Conservation (phyloP, 2,329 filamentous ascomycete species). For the Cercospora sp. region DNA sequence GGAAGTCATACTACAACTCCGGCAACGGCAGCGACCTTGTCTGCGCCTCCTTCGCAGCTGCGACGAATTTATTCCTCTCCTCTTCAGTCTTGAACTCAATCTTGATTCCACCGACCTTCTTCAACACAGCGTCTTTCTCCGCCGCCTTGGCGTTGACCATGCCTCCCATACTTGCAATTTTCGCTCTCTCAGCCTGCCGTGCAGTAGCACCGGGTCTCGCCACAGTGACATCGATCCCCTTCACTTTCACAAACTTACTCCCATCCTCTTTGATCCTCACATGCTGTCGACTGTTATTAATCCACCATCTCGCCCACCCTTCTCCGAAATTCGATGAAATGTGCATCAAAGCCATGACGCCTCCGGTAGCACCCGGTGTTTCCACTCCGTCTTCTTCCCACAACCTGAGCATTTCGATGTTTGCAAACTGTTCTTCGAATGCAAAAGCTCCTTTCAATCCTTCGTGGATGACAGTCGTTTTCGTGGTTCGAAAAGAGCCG, state of each 20-base stretch:
- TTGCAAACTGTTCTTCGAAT: constrained; percentile 52
- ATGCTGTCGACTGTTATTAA: constrained; percentile 43
- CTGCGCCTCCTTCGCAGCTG: constrained; percentile 42
- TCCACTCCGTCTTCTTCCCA: constrained; percentile 47
- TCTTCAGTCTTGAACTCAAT: constrained; percentile 48
- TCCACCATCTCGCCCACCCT: constrained; percentile 48
- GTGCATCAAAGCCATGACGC: constrained; percentile 48
- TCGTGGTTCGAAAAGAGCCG: constrained; percentile 45
- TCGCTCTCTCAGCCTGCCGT: constrained; percentile 15
- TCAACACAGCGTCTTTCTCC: constrained; percentile 27
- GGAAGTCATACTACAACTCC: constrained; percentile 28
- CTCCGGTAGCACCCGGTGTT: constrained; percentile 39
- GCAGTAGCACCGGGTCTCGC: constrained; percentile 32
- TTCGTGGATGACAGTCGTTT: constrained; percentile 49
- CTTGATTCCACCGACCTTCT: constrained; percentile 44
- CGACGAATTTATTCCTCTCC: constrained; percentile 45
- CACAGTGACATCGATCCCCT: constrained; percentile 44
- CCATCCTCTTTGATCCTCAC: constrained; percentile 47
- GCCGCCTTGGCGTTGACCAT: constrained; percentile 32
- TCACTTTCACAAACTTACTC: constrained; percentile 43
- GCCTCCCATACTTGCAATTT: constrained; percentile 27
- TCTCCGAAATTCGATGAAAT: constrained; percentile 46
- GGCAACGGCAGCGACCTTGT: constrained; percentile 42
- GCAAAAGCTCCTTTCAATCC: constrained; percentile 45
- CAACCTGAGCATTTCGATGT: constrained; percentile 49